Evolutionary conservation across 495 filamentous ascomycete genomes (phyloP).

Genomic region (Hypoxylon cercidicola): DNA sequence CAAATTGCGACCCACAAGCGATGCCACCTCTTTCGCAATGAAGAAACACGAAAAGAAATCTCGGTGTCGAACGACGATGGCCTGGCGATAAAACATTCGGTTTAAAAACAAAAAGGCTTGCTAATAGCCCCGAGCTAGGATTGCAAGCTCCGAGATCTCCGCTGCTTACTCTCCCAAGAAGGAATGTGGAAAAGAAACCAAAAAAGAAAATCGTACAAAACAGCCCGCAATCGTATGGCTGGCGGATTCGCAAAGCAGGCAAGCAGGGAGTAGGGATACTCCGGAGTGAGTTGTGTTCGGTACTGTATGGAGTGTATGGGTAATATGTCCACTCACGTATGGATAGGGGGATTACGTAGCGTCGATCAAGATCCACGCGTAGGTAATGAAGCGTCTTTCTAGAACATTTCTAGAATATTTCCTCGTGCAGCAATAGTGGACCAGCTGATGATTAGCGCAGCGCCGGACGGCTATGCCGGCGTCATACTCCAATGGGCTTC

Average conservation of each 20-base stretch:
- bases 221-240: not conserved
- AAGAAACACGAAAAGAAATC: constrained; percentile 4
- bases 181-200: constrained; percentile 25
- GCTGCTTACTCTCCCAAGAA: constrained; percentile 37
- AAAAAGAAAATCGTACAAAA: not conserved
- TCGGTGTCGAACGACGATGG: constrained; percentile 3
- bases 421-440: constrained; percentile 19
- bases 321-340: not conserved
- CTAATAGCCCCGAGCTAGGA: constrained; percentile 36
- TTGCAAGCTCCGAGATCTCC: constrained; percentile 31
- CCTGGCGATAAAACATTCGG: constrained; percentile 4
- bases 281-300: constrained; percentile 18
- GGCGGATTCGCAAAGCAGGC: not conserved
- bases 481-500: constrained; percentile 31
- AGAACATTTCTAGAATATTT: constrained; percentile 44
- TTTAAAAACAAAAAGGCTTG: not conserved
- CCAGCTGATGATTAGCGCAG: constrained; percentile 16
- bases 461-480: constrained; percentile 40
- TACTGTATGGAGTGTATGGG: constrained; percentile 6
- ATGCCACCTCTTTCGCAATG: constrained; percentile 25
- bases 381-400: constrained; percentile 32
- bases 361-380: constrained; percentile 23
- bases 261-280: constrained; percentile 12
- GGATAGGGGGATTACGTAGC: constrained; percentile 35
- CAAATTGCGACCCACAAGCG: constrained; percentile 32